Evolutionary conservation across 106 monocot species (phyloP).

Genomic region (Triglochin maritima): DNA sequence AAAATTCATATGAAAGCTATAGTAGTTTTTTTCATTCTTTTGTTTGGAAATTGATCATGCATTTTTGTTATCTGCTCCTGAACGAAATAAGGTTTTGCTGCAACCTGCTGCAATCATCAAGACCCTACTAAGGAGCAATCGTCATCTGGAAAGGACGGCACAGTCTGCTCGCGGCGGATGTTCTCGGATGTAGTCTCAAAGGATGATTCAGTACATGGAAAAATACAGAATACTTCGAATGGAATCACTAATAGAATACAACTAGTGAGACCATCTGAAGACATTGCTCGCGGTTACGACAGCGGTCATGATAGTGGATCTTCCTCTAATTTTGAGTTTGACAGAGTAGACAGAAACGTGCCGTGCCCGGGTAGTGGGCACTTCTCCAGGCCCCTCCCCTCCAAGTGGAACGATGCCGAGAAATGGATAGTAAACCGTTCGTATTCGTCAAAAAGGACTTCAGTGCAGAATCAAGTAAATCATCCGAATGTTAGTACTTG

Average conservation of each 20-base stretch:
- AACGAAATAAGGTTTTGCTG: background rate
- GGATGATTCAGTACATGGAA: background rate
- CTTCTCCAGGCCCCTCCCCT: constrained; percentile 57
- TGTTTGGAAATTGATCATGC: background rate
- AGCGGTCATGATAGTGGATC: constrained; percentile 34
- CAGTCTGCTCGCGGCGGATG: no score
- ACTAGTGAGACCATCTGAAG: constrained; percentile 7
- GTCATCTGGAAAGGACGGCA: background rate
- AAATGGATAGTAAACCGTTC: constrained; percentile 56
- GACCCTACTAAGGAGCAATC: background rate
- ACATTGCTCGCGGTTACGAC: background rate
- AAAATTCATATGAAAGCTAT: no score
- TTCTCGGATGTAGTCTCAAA: background rate
- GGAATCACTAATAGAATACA: background rate
- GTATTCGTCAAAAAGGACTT: constrained; percentile 37
- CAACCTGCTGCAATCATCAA: background rate
- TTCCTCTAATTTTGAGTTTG: constrained; percentile 63
- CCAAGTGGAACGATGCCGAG: constrained; percentile 97
- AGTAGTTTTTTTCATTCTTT: no score
- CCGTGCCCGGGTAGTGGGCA: constrained; percentile 5
- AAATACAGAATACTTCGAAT: constrained; percentile 8
- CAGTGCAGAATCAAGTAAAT: constrained; percentile 15
- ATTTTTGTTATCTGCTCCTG: background rate
- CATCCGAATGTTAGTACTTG: constrained; percentile 9
- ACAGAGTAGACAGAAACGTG: constrained; percentile 31